Conservation (phyloP, 2,329 filamentous ascomycete species). For the Stagonosporopsis vannaccii region DNA sequence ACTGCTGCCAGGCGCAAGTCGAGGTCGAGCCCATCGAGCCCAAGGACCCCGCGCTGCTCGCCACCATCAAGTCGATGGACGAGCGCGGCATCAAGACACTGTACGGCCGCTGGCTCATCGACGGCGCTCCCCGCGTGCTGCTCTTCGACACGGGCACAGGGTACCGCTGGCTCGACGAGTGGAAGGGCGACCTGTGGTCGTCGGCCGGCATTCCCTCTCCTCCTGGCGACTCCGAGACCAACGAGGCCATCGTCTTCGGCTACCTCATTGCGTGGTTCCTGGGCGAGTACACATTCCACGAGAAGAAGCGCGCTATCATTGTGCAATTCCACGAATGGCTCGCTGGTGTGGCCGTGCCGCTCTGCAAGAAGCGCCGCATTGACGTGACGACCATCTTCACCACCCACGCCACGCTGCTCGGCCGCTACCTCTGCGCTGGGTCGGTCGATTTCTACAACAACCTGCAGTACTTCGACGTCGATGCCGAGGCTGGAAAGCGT, state of each 20-base stretch:
- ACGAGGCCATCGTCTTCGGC: conserved; percentile 96
- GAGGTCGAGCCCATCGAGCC: conserved; percentile 95
- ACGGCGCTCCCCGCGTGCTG: conserved; percentile 90
- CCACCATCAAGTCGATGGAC: conserved; percentile 90
- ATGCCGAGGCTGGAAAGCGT: conserved; percentile 94
- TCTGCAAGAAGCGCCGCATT: conserved; percentile 92
- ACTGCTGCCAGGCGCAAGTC: conserved; percentile 76
- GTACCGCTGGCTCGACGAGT: conserved; percentile 90
- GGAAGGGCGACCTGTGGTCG: conserved; percentile 97
- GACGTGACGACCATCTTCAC: conserved; percentile 99
- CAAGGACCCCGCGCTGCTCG: conserved; percentile 76
- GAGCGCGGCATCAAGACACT: conserved; percentile 88
- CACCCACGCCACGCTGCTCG: conserved; percentile 93
- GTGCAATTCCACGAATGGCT: conserved; percentile 99
- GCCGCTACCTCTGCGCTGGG: conserved; percentile 94
- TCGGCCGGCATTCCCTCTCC: conserved; percentile 92
- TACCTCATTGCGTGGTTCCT: conserved; percentile 98
- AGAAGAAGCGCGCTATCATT: conserved; percentile 90
- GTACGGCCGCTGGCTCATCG: conserved; percentile 97
- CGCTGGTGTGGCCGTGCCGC: conserved; percentile 87
- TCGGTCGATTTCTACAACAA: conserved; percentile 99
- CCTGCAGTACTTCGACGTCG: conserved; percentile 94
- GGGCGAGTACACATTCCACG: conserved; percentile 95
- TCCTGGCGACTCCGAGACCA: conserved; percentile 90
- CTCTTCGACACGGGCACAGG: conserved; percentile 95